Conservation (phyloP, 352 stramenopile genomes). For the Peronosclerospora sorghi region DNA sequence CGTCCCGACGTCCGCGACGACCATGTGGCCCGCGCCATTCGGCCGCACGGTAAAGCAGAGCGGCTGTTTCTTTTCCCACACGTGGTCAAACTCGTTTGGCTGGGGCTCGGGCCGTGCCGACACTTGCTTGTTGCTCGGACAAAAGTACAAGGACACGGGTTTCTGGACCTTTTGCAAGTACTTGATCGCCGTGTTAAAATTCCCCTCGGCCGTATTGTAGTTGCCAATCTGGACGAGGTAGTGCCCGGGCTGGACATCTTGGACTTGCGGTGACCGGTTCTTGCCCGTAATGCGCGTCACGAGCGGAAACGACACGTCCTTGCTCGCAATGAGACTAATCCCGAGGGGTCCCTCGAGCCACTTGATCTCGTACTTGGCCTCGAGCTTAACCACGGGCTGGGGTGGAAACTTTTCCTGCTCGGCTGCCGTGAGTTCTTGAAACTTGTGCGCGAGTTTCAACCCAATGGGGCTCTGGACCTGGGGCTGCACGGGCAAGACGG, state of each 20-base stretch:
- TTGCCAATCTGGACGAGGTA: constrained; percentile 81
- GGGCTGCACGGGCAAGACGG: constrained; percentile 61
- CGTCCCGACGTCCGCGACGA: constrained; percentile 70
- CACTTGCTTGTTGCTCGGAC: constrained; percentile 67
- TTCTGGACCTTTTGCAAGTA: constrained; percentile 83
- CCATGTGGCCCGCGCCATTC: constrained; percentile 48
- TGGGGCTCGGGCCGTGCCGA: constrained; percentile 54
- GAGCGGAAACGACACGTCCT: constrained; percentile 76
- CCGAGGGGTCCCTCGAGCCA: constrained; percentile 78
- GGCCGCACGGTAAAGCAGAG: constrained; percentile 74
- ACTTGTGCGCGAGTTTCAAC: constrained; percentile 60
- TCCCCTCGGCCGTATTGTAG: constrained; percentile 75
- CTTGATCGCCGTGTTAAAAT: constrained; percentile 86
- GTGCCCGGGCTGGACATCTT: constrained; percentile 79
- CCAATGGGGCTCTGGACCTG: constrained; percentile 60
- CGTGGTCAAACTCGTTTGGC: constrained; percentile 74
- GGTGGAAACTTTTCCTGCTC: constrained; percentile 65
- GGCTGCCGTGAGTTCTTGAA: constrained; percentile 56
- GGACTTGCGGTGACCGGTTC: constrained; percentile 77
- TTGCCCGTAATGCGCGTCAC: constrained; percentile 84
- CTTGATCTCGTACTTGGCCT: constrained; percentile 81
- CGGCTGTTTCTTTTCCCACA: constrained; percentile 85
- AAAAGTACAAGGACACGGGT: constrained; percentile 76
- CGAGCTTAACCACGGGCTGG: constrained; percentile 58
- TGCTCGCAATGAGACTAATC: constrained; percentile 82